Evolutionary conservation across 768 basidiomycete genomes (phyloP), one percentile per base, ranked within the genome.

Genomic region (Leccinum imitatum): DNA sequence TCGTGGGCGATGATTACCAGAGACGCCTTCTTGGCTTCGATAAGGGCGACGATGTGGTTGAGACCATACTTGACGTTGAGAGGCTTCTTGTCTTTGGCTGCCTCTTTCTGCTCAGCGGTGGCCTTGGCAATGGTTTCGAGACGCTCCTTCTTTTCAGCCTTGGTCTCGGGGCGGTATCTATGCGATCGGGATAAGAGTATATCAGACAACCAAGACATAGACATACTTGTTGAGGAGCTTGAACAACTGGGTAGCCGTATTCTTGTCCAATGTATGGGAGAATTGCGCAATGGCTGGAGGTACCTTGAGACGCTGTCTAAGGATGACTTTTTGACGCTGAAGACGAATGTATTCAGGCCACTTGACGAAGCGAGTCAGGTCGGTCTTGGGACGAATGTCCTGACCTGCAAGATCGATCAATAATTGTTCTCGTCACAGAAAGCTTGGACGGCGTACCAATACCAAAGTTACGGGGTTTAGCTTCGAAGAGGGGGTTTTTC

Each of bases 311-410:
- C 96, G 93, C 80, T 98, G 94, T 84, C 91, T 81, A 61, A 98
- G 89, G 79, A 98, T 96, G 71, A 98, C 93, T 82, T 98, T 98
- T 79, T 98, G 95, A 74, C 96, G 88, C 74, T 98, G 96, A 50
- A 98, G 89, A 72, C 95, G 93, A 68, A 98, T 87, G 73, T 98
- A 98, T 80, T 95, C 93, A 67, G 96, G 96, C 96, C 96, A 99
- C 77, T 97, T 98, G 80, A 98, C 92, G 80, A 98, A 98, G 75
- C 95, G 92, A 59, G 93, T 96, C 65, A 98, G 78, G 78, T 98
- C 96, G 57, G 85, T 85, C 75, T 83, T 84, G 71, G 89, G 95
- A 69, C 89, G 91, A 69, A 98, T 84, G 77, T 96, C 93, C 80
- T 95, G 93, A 71, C 96, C 96, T 96, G 66, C 1, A 15, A 23